phyloP scores from a whole-genome alignment of 2,329 filamentous ascomycete species.

The Venturiaceae sp. region DNA sequence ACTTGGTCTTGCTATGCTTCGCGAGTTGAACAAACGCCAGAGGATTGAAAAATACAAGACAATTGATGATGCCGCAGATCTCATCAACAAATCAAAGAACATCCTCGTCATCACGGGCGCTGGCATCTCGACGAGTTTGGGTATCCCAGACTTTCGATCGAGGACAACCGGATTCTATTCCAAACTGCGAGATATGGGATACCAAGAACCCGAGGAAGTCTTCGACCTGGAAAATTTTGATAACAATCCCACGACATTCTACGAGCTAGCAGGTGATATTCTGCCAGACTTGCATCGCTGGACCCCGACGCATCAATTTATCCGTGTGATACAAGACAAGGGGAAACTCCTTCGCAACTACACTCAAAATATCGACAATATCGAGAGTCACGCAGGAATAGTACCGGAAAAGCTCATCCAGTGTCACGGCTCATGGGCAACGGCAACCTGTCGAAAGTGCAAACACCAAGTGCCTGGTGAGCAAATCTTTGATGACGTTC shows the following conservation, averaged over 20 bases:
- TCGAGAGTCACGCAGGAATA: constrained; percentile 82
- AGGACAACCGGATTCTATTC: constrained; percentile 89
- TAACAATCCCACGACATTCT: constrained; percentile 82
- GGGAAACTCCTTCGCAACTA: constrained; percentile 92
- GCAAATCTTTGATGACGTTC: constrained; percentile 70
- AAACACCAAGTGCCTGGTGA: constrained; percentile 64
- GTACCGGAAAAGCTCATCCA: constrained; percentile 75
- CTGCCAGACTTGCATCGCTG: constrained; percentile 69
- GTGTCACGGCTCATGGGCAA: constrained; percentile 94
- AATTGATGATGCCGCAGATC: constrained; percentile 72
- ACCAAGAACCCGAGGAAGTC: constrained; percentile 82
- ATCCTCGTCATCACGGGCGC: constrained; percentile 93
- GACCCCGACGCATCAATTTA: constrained; percentile 91
- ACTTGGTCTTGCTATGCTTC: constrained; percentile 65
- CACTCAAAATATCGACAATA: constrained; percentile 97
- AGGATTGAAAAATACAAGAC: constrained; percentile 76
- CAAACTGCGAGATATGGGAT: constrained; percentile 67
- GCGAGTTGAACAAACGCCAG: constrained; percentile 71
- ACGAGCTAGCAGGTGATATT: constrained; percentile 83
- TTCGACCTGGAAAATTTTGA: constrained; percentile 86
- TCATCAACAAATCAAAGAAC: constrained; percentile 66
- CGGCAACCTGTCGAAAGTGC: constrained; percentile 80
- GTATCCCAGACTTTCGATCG: constrained; percentile 94
- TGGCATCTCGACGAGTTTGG: constrained; percentile 91
- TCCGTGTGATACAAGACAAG: constrained; percentile 77